Base-by-base conservation (phyloP, 768 basidiomycete species). In the Trametes cubensis region DNA sequence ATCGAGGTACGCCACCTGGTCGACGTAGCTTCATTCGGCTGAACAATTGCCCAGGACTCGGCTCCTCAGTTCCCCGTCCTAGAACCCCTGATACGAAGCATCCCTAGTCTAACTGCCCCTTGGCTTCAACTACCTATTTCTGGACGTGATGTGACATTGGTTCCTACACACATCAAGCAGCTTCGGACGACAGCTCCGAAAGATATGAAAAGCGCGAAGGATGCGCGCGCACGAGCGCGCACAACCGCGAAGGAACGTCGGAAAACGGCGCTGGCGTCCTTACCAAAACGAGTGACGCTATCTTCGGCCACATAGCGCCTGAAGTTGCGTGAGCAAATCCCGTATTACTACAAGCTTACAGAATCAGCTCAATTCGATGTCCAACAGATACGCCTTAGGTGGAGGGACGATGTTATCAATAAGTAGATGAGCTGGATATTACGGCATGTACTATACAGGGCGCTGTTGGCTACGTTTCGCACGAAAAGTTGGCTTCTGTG, bases 81-180 rank as follows among this genome's bases (percentile, higher is more conserved):
- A 25, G 60, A 72, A 5, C 68, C 76, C 3, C 63, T 85, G 41
- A 67, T 90, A 23, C 75, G 79, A 30, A 72, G 78, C 30, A 72
- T 91, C n/a, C 82, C 85, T 13, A 73, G 79, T 20, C 70, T 89
- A 15, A 75, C 79, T 17, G 90, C 91, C 0, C 77, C 86, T 6
- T 95, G 93, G 93, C 76, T 84, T 15, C 71, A 83, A 45, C 73
- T 79, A 1, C 4, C 67, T 74, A 34, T 28, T 60, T 58, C 41
- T 69, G 62, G 17, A 59, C 61, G 20, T n/a, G 55, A 52, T 58
- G 47, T 28, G n/a, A 21, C 73, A 18, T 76, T 87, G 25, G 74
- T 89, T 44, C 85, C 88, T 2, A 92, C 92, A 0, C 88, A 92
- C 69, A 80, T 94, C 66, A 95, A 94, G 69, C 91, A 93, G 65